These are phyloP conservation scores for Luffa aegyptiaca DNA, from an alignment of 306 rosid species.

Conservation along the genomic window DNA sequence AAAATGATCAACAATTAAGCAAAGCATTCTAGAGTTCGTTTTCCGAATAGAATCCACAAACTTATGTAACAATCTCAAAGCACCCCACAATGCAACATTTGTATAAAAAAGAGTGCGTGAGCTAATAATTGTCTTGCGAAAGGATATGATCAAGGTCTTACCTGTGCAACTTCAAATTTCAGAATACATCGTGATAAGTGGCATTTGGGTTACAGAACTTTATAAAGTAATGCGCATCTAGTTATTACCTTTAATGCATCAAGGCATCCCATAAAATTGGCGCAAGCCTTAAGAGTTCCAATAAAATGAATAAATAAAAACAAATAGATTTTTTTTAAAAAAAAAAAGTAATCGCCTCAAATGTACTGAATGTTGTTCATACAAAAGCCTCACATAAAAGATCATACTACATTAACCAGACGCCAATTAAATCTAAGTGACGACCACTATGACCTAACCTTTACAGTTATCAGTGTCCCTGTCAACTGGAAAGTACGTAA, in stretches of 20 bases:
- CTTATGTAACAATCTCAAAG: neutral
- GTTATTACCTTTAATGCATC: neutral
- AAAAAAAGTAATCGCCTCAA: neutral
- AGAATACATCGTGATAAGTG: neutral
- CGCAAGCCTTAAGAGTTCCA: neutral
- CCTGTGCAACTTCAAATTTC: neutral
- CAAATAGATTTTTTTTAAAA: too few species aligned
- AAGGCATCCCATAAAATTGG: too few species aligned
- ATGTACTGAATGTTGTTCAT: neutral
- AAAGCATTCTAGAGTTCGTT: slow-evolving; percentile 3
- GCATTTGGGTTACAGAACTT: neutral
- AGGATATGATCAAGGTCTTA: neutral
- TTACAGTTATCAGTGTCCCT: neutral
- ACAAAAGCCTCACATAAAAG: neutral
- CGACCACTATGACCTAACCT: neutral
- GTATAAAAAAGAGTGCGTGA: too few species aligned
- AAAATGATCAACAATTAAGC: slow-evolving; percentile 7
- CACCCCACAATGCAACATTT: neutral
- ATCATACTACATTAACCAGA: neutral
- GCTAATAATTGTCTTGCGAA: too few species aligned
- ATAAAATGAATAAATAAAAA: too few species aligned
- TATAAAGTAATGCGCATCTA: neutral
- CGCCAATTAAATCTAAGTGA: neutral
- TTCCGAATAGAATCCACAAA: neutral
- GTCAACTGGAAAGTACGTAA: neutral